Evolutionary conservation across 352 stramenopile genomes (phyloP).

Genomic region (Pythium chondricola): DNA sequence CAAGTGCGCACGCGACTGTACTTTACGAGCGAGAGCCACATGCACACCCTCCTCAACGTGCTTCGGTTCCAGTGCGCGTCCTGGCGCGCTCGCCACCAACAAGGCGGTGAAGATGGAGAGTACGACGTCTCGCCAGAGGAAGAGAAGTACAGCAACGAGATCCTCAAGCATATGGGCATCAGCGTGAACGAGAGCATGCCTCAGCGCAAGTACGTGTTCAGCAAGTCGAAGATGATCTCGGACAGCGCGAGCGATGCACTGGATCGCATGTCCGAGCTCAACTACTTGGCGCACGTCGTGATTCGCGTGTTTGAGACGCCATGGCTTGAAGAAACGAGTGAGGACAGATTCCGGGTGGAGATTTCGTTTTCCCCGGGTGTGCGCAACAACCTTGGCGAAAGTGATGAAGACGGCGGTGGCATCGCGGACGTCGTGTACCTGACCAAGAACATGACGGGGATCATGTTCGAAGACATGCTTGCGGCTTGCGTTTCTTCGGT

Average conservation of each 20-base stretch:
- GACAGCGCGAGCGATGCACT: constrained; percentile 61
- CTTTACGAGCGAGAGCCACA: constrained; percentile 99
- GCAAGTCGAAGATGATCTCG: constrained; percentile 76
- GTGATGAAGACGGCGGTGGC: constrained; percentile 13
- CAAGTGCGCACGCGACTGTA: constrained; percentile 96
- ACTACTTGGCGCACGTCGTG: constrained; percentile 98
- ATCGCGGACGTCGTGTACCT: constrained; percentile 77
- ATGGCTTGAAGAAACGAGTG: constrained; percentile 69
- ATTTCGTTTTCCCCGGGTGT: constrained; percentile 81
- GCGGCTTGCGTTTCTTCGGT: constrained; percentile 78
- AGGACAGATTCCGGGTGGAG: constrained; percentile 81
- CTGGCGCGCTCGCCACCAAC: constrained; percentile 54
- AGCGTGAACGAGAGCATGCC: constrained; percentile 74
- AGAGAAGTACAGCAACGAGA: constrained; percentile 80
- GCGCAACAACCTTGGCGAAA: constrained; percentile 30
- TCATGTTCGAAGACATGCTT: constrained; percentile 88
- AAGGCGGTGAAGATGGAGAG: constrained; percentile 49
- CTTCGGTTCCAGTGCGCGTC: constrained; percentile 87
- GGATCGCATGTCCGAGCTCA: constrained; percentile 92
- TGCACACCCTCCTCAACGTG: constrained; percentile 98
- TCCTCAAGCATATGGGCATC: constrained; percentile 82
- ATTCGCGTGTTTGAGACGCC: constrained; percentile 98
- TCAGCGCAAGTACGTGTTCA: constrained; percentile 77
- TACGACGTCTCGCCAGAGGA: constrained; percentile 74
- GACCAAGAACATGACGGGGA: constrained; percentile 79